Evolutionary conservation across 2,329 filamentous ascomycete species (phyloP).

Genomic region (Xylaria sp.): DNA sequence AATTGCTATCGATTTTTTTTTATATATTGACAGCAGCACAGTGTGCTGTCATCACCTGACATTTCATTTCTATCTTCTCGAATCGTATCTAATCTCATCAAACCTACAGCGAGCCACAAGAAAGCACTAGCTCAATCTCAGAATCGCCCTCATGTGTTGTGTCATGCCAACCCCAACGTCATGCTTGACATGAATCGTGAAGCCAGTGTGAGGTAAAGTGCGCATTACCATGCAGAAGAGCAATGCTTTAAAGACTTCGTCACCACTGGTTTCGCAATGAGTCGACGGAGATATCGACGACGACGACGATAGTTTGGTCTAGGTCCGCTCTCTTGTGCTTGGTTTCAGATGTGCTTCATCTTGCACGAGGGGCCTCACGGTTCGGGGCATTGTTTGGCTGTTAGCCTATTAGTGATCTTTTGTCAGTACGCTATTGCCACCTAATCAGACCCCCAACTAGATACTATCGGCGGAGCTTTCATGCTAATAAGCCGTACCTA

Average conservation of each 20-base stretch:
- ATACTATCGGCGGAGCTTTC: not conserved
- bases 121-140: not conserved
- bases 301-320: not conserved
- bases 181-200: not conserved
- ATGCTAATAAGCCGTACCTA: not conserved
- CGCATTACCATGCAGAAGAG: not conserved
- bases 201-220: not conserved
- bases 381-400: not conserved
- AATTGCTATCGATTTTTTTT: no score
- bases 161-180: not conserved
- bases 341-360: slow-evolving; percentile 58
- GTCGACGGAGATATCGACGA: not conserved
- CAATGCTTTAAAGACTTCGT: not conserved
- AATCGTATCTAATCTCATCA: not conserved
- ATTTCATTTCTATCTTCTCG: not conserved
- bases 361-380: slow-evolving; percentile 20
- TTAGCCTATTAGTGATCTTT: no score
- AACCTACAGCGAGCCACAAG: not conserved
- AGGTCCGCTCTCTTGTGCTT: slow-evolving; percentile 7
- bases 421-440: not conserved
- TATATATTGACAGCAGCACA: not conserved
- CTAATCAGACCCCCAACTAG: not conserved
- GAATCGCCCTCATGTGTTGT: not conserved
- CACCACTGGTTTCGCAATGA: not conserved
- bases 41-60: not conserved